phyloP scores from a whole-genome alignment of 805 yeast species.

The Teunomyces kruisii region DNA sequence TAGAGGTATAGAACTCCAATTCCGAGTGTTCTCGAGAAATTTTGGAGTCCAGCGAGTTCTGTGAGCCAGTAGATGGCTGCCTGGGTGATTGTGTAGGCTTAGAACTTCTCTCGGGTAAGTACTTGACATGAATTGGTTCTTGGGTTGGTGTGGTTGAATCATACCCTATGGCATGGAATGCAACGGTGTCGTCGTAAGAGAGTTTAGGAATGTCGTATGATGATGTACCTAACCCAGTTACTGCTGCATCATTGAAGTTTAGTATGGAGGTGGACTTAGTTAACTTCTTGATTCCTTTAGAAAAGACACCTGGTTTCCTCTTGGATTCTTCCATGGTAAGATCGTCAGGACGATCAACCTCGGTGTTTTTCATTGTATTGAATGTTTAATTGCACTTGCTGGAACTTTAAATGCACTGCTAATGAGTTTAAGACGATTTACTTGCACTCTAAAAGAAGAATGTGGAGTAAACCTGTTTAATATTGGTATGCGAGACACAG shows the following conservation, averaged over 20 bases:
- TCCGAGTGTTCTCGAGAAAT: neutral
- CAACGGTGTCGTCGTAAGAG: neutral
- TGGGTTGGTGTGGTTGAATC: conserved; percentile 21
- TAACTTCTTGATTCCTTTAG: conserved; percentile 31
- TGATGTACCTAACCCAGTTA: neutral
- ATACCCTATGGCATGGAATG: conserved; percentile 40
- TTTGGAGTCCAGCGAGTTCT: conserved; percentile 3
- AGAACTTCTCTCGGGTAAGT: conserved; percentile 19
- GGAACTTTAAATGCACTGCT: neutral
- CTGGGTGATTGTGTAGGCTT: conserved; percentile 6
- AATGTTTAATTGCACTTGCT: conserved; percentile 2
- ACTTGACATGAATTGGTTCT: conserved; percentile 32
- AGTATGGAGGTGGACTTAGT: conserved; percentile 27
- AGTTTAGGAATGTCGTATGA: neutral
- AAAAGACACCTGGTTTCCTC: conserved; percentile 13
- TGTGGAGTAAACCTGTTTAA: conserved; percentile 3
- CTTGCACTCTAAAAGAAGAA: neutral
- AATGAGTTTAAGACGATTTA: neutral
- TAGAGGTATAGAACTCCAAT: neutral
- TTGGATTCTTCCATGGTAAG: neutral
- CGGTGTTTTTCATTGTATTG: neutral
- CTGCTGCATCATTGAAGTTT: conserved; percentile 13
- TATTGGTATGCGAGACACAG: neutral
- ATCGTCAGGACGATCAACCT: neutral
- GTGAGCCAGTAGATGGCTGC: conserved; percentile 5